These are phyloP conservation scores for Lanmaoa rubissima DNA, from an alignment of 768 basidiomycete species.

Conservation along the genomic window DNA sequence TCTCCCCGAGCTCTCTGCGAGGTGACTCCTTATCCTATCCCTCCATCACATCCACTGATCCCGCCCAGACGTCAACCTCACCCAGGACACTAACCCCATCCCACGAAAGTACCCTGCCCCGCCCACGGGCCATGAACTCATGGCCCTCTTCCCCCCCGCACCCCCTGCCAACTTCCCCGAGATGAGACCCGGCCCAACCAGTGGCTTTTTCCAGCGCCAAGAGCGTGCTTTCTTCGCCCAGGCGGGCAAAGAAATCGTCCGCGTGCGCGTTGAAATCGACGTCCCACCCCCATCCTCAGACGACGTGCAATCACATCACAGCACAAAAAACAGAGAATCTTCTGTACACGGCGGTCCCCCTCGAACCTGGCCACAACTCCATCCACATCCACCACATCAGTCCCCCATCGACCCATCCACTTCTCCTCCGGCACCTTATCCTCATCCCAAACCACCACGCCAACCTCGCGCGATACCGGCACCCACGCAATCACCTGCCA, in stretches of 20 bases:
- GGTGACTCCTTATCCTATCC: slow-evolving; percentile 35
- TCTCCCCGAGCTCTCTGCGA: slow-evolving; percentile 63
- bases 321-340: slow-evolving; percentile 27
- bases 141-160: slow-evolving; percentile 78
- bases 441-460: slow-evolving; percentile 34
- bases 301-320: slow-evolving; percentile 14
- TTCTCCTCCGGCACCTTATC: slow-evolving; percentile 34
- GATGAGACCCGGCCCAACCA: slow-evolving; percentile 63
- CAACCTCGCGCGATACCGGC: slow-evolving; percentile 23
- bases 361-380: slow-evolving; percentile 33
- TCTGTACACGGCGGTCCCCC: slow-evolving; percentile 25
- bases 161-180: slow-evolving; percentile 57
- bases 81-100: slow-evolving; percentile 46
- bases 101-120: slow-evolving; percentile 69
- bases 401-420: slow-evolving; percentile 25
- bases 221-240: slow-evolving; percentile 81
- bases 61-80: slow-evolving; percentile 60
- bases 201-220: slow-evolving; percentile 69
- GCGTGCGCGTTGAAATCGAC: slow-evolving; percentile 71
- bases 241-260: slow-evolving; percentile 74
- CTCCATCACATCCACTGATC: slow-evolving; percentile 15
- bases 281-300: slow-evolving; percentile 31
- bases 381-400: slow-evolving; percentile 29
- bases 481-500: slow-evolving; percentile 27
- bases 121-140: slow-evolving; percentile 78